Conservation (phyloP, 352 stramenopile species). For the Pythium sukuiense region DNA sequence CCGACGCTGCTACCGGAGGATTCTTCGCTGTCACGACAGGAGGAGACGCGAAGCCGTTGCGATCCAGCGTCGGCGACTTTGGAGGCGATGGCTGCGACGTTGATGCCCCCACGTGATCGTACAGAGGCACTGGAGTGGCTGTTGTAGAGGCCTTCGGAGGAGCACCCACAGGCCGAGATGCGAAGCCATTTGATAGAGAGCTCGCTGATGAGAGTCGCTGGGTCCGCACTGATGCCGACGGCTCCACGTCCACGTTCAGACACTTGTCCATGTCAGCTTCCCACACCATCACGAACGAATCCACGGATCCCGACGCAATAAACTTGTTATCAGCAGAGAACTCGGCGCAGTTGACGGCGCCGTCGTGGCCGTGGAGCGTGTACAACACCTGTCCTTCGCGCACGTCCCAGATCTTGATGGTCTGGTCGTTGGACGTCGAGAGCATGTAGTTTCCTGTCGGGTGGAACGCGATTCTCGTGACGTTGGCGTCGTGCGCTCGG, state of each 20-base stretch:
- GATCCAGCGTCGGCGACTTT: conserved; percentile 4
- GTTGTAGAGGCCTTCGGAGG: not conserved
- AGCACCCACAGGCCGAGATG: not conserved
- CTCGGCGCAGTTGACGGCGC: conserved; percentile 55
- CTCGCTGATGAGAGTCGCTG: not conserved
- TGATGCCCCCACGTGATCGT: not conserved
- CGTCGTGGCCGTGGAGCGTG: conserved; percentile 89
- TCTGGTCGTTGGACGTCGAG: conserved; percentile 86
- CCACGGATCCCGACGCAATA: conserved; percentile 68
- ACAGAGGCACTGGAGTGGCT: not conserved
- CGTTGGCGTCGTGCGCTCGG: conserved; percentile 78
- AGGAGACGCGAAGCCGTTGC: conserved; percentile 10
- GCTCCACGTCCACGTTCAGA: conserved; percentile 47
- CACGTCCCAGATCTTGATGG: conserved; percentile 92
- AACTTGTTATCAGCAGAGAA: conserved; percentile 73
- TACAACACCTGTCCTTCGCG: conserved; percentile 92
- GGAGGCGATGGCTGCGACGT: not conserved
- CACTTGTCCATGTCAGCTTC: conserved; percentile 81
- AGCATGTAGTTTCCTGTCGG: conserved; percentile 89
- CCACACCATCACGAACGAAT: conserved; percentile 87
- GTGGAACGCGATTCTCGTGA: conserved; percentile 88
- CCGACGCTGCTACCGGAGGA: not conserved
- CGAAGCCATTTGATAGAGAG: not conserved
- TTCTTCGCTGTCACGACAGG: conserved; percentile 19
- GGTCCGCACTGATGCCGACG: not conserved